Percentiles rank a stretch among this genome's conserved stretches.
Conservation (phyloP, 495 filamentous ascomycete genomes). For the Filosporella fistucella region DNA sequence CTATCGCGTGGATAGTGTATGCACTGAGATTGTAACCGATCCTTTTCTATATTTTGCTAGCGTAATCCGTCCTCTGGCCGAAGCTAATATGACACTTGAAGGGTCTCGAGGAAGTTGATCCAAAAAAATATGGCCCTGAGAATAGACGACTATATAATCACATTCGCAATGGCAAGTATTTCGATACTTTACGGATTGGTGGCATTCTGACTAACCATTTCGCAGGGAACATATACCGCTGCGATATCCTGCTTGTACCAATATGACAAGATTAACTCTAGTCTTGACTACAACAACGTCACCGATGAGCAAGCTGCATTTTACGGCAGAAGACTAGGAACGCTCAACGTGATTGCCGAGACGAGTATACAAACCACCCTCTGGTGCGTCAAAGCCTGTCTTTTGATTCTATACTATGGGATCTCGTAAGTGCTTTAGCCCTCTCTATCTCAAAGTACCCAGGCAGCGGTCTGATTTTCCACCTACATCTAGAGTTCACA, state of each 20-base stretch:
- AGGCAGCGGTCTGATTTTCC: background rate
- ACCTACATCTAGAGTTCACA: background rate
- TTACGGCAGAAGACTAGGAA: background rate
- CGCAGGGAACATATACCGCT: background rate
- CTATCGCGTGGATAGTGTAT: background rate
- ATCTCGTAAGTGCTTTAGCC: background rate
- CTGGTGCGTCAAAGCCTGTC: constrained; percentile 1
- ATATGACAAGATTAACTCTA: background rate
- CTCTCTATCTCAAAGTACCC: background rate
- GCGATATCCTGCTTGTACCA: background rate
- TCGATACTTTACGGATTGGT: background rate
- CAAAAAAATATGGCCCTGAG: background rate
- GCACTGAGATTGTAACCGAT: background rate
- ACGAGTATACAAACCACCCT: constrained; percentile 1
- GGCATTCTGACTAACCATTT: background rate
- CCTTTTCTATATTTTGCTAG: background rate
- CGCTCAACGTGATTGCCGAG: background rate
- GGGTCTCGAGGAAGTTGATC: background rate
- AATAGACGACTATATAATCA: background rate
- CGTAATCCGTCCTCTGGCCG: too few relatives aligned
- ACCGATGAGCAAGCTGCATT: background rate
- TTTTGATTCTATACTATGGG: constrained; percentile 2
- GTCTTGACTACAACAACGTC: background rate
- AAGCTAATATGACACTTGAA: background rate
- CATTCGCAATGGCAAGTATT: background rate